Evolutionary conservation across 306 rosid species (phyloP).

Genomic region (Glycine soja): DNA sequence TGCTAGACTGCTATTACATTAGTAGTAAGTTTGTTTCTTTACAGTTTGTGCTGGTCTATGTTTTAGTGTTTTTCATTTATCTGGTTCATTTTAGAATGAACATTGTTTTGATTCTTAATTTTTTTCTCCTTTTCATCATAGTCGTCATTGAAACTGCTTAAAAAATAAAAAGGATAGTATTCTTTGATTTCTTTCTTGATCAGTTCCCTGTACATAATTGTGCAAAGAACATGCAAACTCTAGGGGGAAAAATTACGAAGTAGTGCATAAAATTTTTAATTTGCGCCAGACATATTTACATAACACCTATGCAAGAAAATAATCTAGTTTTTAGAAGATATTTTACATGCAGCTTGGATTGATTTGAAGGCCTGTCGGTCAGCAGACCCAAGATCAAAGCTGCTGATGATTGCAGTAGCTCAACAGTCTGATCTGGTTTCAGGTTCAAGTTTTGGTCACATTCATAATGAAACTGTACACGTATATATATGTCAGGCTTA

Average conservation of each 20-base stretch:
- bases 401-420: constrained; percentile 34
- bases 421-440: constrained; percentile 44
- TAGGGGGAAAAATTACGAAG: background rate
- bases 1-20: constrained; percentile 12
- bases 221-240: constrained; percentile 4
- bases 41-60: background rate
- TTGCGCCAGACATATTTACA: constrained; percentile 2
- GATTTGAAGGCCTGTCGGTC: constrained; percentile 24
- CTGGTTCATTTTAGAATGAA: constrained; percentile 7
- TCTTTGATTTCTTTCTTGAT: constrained; percentile 11
- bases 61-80: background rate
- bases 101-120: background rate
- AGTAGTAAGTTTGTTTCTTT: constrained; percentile 12
- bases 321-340: constrained; percentile 36
- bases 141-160: constrained; percentile 1
- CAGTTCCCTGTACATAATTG: background rate
- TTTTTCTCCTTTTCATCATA: background rate
- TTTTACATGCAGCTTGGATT: constrained; percentile 20
- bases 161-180: background rate
- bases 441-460: constrained; percentile 21
- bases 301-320: background rate
- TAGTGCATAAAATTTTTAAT: background rate
- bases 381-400: constrained; percentile 26
- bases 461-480: constrained; percentile 13
- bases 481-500: background rate